Evolutionary conservation across 805 yeast genomes (phyloP), one percentile per base, ranked within the genome.

Genomic region (Lachancea nothofagi): DNA sequence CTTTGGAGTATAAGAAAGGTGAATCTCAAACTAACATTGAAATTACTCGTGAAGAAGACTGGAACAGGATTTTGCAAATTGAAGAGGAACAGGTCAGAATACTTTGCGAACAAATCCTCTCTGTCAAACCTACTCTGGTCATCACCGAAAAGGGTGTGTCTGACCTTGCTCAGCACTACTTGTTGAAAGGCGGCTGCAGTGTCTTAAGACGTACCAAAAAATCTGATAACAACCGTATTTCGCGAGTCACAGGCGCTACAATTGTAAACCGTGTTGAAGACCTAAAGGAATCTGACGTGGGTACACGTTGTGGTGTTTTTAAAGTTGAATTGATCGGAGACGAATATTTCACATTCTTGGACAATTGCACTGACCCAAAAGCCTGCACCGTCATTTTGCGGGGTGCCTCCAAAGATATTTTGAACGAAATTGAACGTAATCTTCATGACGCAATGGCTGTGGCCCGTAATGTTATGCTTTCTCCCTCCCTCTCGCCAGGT

Each of bases 361-460:
- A 80, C 36, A 73, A 87, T 56, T 88, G 97, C 65, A 61, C 72
- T 48, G 72, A 85, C 37, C 97, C 98, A 37, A 78, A 78, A 45
- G 98, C 99, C 0, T 93, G 98, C 70, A 87, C 98, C 1, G 75
- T 93, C 33, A 61, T 93, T 55, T 74, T 93, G 53, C 78, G 98
- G 52, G 99, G 99, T 22, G 96, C 97, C 23, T 87, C 96, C 15
- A 93, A 93, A 67, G 99, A 93, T 62, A 89, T 93, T 40, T 70
- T 93, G 51, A 89, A 88, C 65, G 99, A 93, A 72, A 79, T 93
- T 55, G 98, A 93, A 59, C 80, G 99, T 61, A 93, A 93, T 62
- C 72, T 93, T 59, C 97, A 93, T 61, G 99, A 93, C 65, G 98
- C 99, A 32, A 84, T 93, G 95, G 90, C 96, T 3, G 98, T 93